These are phyloP conservation scores for Globisporangium nodosum DNA, from an alignment of 352 stramenopile genomes.

Conservation along the genomic window DNA sequence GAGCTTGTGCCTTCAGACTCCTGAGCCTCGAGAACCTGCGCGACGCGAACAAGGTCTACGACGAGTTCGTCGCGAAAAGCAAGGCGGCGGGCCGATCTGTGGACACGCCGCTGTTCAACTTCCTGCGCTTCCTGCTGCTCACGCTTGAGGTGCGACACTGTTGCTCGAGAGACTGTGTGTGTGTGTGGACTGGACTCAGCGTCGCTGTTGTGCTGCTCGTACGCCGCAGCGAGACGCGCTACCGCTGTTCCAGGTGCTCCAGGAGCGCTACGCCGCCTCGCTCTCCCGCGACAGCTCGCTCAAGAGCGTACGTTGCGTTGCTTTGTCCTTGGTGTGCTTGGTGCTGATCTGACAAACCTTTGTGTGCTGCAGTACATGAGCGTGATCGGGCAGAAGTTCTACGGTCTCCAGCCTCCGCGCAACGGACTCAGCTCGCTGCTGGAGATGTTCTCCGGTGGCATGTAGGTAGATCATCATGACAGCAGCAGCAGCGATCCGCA, in stretches of 20 bases:
- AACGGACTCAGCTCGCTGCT: slow-evolving; percentile 76
- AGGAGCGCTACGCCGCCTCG: slow-evolving; percentile 73
- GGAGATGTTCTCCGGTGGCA: slow-evolving; percentile 80
- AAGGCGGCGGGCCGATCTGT: slow-evolving; percentile 31
- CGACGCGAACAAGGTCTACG: slow-evolving; percentile 77
- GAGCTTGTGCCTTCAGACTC: slow-evolving; percentile 26
- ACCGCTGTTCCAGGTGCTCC: slow-evolving; percentile 82
- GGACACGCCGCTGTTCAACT: slow-evolving; percentile 81
- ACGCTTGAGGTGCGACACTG: slow-evolving; percentile 62
- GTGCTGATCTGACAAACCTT: background rate
- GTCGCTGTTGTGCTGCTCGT: slow-evolving; percentile 20
- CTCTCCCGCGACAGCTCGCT: slow-evolving; percentile 71
- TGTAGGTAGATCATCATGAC: slow-evolving; percentile 23
- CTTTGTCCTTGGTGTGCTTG: background rate
- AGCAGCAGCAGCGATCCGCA: background rate
- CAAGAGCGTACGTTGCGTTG: slow-evolving; percentile 55
- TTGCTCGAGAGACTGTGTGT: background rate
- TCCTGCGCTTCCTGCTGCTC: slow-evolving; percentile 75
- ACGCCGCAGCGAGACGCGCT: slow-evolving; percentile 74
- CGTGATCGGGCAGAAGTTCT: slow-evolving; percentile 84
- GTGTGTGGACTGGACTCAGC: background rate
- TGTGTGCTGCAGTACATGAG: slow-evolving; percentile 58
- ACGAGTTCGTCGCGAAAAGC: slow-evolving; percentile 52
- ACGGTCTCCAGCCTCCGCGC: slow-evolving; percentile 72
- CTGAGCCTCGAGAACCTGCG: slow-evolving; percentile 82